Evolutionary conservation across 116 monocot genomes (phyloP), one percentile per base, ranked within the genome.

Genomic region (Papilionanthe hybrid): DNA sequence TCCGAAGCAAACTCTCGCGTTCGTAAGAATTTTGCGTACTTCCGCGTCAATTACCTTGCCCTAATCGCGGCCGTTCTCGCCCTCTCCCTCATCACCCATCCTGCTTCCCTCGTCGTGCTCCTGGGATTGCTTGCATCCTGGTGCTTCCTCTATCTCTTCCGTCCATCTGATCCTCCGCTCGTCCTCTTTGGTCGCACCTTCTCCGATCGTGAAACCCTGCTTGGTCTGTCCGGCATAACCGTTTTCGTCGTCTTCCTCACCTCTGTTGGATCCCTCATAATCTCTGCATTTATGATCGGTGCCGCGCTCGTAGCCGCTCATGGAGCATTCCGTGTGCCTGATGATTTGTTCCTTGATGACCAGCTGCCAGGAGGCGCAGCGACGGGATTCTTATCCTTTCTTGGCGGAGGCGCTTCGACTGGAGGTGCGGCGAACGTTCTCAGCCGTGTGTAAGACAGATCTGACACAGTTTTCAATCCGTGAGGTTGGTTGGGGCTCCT

Each of bases 121-220:
- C 80, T 89, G 68, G 72, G 65, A 7, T 82, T 91, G 58, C 86
- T 91, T 77, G 86, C 86, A 28, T 81, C 82, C 72, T 91, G 91
- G 93, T 91, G 84, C 69, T 86, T 89, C 66, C 84, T 91, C 53
- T 93, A 93, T 82, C 81, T 93, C 79, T 83, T 91, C 75, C 87
- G 93, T 29, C 88, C 93, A 25, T 12, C 93, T 41, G 88, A 91
- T 69, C 68, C 87, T 19, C 88, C 88, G 5, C 86, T 94, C 43
- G 77, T 85, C 50, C 68, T 91, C 80, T 58, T 89, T 79, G 90
- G 85, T 45, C 87, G 93, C 69, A 82, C 83, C 83, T 89, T 91
- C 82, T 87, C 92, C 37, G 90, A 90, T 23, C 77, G 84, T 27
- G 93, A 96, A 74, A 91, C 89, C 43, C 85, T 96, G 13, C 78